Base-by-base conservation (phyloP, 495 filamentous ascomycete species). In the Penicillium verhagenii region DNA sequence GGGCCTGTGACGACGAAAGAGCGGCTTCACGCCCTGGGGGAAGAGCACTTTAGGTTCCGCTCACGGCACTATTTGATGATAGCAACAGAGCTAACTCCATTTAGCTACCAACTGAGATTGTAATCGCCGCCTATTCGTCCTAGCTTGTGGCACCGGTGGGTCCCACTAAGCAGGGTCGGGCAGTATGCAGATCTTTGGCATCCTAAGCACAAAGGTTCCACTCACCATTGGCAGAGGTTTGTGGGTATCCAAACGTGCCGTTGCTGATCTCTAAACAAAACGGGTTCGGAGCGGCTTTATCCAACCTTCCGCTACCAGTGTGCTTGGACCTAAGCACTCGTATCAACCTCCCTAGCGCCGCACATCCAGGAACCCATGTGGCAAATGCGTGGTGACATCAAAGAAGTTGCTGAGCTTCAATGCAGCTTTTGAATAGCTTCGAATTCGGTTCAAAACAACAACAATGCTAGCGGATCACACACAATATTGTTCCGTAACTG, bases 211-310 rank as follows among this genome's bases (percentile, higher is more conserved):
- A 26, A 14, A 13, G 18, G 6, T 6, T 14, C n/a, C 11, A 28
- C 28, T 3, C 11, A 18, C 33, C 23, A 63, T 63, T 65, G 63
- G 53, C 11, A 7, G 9, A 26, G 11, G 21, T 37, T 25, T 4
- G 26, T 35, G 54, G 51, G 23, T 31, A n/a, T 21, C 6, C 3
- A 21, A 52, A 31, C 35, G 42, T 50, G 28, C 51, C 21, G 47
- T 37, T 61, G 59, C 29, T 47, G 55, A 61, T 61, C 59, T 3
- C 21, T n/a, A 19, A 44, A 18, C 23, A n/a, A 39, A 47, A 45
- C 42, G 23, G 39, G 42, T 23, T 20, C 21, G 6, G 26, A 5
- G 39, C 13, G 10, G 38, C 49, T 33, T 20, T 45, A 33, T 6
- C 11, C 39, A 43, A 25, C 42, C 42, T 23, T 16, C 10, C 26